Percentiles rank a stretch among this genome's conserved stretches.
Evolutionary conservation across 139 green algal species (phyloP).

Genomic region (Parachlorella kessleri): DNA sequence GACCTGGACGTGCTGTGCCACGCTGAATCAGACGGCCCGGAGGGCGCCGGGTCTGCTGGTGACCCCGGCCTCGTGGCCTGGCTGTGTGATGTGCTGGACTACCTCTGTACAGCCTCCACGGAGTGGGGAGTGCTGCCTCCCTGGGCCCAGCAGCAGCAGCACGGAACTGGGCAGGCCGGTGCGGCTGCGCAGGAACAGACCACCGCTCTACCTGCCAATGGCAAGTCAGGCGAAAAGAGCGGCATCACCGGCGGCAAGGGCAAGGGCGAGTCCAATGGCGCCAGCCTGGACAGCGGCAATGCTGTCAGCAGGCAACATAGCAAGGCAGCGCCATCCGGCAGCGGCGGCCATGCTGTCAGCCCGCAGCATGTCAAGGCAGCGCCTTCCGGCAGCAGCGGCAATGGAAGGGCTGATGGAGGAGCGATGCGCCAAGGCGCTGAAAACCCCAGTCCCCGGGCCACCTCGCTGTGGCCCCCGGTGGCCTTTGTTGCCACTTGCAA

Average conservation of each 20-base stretch:
- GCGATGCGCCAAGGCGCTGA: background rate
- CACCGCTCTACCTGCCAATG: background rate
- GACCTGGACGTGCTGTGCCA: conserved; percentile 79
- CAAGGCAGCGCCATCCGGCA: too few relatives aligned
- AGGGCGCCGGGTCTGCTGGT: conserved; percentile 14
- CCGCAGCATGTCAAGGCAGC: too few relatives aligned
- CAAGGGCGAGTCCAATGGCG: background rate
- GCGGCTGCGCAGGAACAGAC: too few relatives aligned
- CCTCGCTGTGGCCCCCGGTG: conserved; percentile 36
- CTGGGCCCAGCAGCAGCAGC: background rate
- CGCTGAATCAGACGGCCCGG: conserved; percentile 16
- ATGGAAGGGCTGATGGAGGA: background rate
- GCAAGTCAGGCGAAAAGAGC: background rate
- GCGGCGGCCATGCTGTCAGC: too few relatives aligned
- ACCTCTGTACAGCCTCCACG: conserved; percentile 17
- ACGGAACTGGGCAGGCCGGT: background rate
- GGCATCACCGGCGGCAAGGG: background rate
- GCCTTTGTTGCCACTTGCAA: conserved; percentile 43
- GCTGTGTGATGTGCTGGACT: conserved; percentile 47
- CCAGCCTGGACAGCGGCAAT: too few relatives aligned
- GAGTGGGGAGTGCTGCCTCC: conserved; percentile 24
- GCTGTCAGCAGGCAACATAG: too few relatives aligned
- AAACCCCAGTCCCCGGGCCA: background rate
- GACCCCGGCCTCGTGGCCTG: conserved; percentile 32
- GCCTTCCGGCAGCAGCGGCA: background rate